Percentiles rank a stretch among this genome's conserved stretches.
Evolutionary conservation across 139 green algal genomes (phyloP).

Genomic region (Tetradesmus lagerheimii): DNA sequence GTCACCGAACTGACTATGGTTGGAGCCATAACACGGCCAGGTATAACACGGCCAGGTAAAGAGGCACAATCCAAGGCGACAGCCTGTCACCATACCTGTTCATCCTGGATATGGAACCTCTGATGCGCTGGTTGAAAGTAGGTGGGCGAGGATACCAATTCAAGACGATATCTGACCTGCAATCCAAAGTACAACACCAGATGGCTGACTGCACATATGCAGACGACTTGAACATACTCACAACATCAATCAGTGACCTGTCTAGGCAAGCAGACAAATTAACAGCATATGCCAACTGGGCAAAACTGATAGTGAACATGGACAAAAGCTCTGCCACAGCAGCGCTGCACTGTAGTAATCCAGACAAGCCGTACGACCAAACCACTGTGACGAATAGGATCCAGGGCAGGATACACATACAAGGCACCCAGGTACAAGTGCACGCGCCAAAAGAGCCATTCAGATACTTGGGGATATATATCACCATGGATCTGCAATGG

Average conservation of each 20-base stretch:
- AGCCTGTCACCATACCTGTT: conserved; percentile 56
- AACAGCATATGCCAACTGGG: not conserved
- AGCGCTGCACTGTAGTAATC: not conserved
- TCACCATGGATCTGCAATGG: too few species aligned
- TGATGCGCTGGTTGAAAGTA: conserved; percentile 5
- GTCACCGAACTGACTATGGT: too few species aligned
- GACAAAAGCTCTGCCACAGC: not conserved
- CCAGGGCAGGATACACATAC: not conserved
- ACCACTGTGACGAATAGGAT: not conserved
- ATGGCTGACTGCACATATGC: conserved; percentile 6
- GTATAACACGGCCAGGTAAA: too few species aligned
- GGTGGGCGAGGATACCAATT: not conserved
- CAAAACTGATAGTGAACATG: not conserved
- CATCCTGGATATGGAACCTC: conserved; percentile 19
- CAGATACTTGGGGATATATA: too few species aligned
- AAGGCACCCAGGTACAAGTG: not conserved
- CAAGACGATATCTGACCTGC: not conserved
- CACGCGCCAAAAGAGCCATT: not conserved
- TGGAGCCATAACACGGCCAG: too few species aligned
- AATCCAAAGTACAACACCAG: not conserved
- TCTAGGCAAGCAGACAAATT: not conserved
- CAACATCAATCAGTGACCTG: not conserved
- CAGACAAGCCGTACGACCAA: not conserved
- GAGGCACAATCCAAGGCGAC: conserved; percentile 60
- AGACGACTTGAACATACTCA: conserved; percentile 20